Base-by-base conservation (phyloP, 1,284 basidiomycete genomes). In the Porodaedalea pini region DNA sequence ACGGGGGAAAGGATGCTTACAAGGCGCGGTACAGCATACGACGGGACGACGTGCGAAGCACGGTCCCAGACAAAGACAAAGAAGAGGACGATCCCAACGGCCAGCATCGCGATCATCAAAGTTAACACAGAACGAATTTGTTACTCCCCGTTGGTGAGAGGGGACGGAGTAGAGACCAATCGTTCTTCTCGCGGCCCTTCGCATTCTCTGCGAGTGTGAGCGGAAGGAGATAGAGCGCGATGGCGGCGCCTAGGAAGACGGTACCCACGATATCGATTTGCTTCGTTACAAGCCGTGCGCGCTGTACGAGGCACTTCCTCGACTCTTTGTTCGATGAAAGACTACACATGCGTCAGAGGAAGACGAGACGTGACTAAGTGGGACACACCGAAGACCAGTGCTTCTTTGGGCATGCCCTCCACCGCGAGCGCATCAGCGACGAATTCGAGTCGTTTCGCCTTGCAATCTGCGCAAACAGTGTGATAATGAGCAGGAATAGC, bases 381-480 rank as follows among this genome's bases (percentile, higher is more conserved):
- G 45, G 5, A 31, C 27, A 50, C 29, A 47, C 45, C 45, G 29
- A 47, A 47, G n/a, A 13, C 25, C 11, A 47, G 45, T 13, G 45
- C 45, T 27, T 47, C 45, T 31, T 47, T 47, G 4, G 27, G 19
- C 15, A 10, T 37, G n/a, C 39, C 51, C 2, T 25, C 21, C 19
- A 15, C 45, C 8, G 10, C 25, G 17, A 60, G 31, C 6, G 62
- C 52, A 32, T 57, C 53, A 45, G 64, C 47, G 61, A 80, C 68
- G 47, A 80, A 66, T 2, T 78, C 78, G 23, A 79, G 70, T 60
- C 74, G 77, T 66, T 76, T 79, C 4, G 85, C 83, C 68, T 82
- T 83, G 54, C 69, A 65, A 66, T 92, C 87, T 0, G 84, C 85
- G 86, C 87, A 90, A 86, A 72, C 10, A 92, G 81, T 15, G 82